Conservation (phyloP, 176 grass and related monocot genomes). For the Musa itinerans region DNA sequence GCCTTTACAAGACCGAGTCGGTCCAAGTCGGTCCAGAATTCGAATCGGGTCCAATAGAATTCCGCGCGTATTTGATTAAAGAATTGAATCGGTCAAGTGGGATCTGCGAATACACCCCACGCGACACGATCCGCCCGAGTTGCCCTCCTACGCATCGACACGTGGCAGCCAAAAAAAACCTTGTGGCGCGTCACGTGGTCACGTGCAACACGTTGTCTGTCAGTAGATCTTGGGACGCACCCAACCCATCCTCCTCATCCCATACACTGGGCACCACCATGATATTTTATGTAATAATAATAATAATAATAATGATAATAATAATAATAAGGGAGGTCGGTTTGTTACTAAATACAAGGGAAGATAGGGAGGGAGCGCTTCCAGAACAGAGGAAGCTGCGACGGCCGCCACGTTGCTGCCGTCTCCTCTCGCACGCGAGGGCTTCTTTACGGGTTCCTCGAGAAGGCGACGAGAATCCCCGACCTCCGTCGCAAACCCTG, state of each 20-base stretch:
- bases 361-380: neutral
- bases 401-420: slow-evolving; percentile 1
- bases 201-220: neutral
- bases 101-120: too few species aligned
- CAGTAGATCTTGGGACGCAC: neutral
- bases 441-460: too few species aligned
- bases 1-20: too few species aligned
- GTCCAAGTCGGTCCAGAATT: too few species aligned
- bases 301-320: neutral
- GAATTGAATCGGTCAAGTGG: too few species aligned
- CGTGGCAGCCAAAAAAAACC: neutral
- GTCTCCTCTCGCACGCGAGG: neutral
- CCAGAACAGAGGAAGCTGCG: neutral
- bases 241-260: neutral
- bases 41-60: too few species aligned
- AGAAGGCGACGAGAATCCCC: neutral
- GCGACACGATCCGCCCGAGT: too few species aligned
- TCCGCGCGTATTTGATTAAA: too few species aligned
- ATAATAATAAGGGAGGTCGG: neutral
- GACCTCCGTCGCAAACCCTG: neutral
- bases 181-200: neutral
- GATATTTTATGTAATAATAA: neutral
- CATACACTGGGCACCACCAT: neutral
- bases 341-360: neutral
- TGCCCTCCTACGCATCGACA: neutral